phyloP scores from a whole-genome alignment of 2,329 filamentous ascomycete genomes.

The Pseudopithomyces maydicus region DNA sequence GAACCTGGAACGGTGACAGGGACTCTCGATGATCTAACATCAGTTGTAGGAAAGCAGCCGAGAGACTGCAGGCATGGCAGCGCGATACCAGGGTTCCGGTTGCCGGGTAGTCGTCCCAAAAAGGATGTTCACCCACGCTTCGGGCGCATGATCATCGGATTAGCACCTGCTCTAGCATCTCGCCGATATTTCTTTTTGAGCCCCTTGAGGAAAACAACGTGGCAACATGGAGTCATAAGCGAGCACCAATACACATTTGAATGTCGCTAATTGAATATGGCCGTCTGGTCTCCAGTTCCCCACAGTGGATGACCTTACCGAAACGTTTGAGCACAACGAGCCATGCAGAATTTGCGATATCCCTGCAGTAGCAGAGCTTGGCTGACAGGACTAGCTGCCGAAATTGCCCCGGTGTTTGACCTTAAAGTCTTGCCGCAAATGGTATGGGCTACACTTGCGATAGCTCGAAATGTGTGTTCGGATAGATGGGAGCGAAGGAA shows the following conservation, averaged over 20 bases:
- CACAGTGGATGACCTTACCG: neutral
- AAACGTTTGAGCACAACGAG: neutral
- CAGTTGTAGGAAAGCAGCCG: too few relatives aligned
- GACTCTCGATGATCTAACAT: neutral
- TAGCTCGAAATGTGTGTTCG: neutral
- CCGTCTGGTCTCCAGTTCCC: neutral
- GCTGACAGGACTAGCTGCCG: neutral
- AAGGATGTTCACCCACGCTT: too few relatives aligned
- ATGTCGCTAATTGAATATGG: neutral
- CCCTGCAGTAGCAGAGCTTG: neutral
- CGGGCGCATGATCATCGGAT: too few relatives aligned
- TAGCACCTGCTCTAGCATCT: too few relatives aligned
- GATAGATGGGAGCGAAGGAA: neutral
- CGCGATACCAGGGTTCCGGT: neutral
- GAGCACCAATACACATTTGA: neutral
- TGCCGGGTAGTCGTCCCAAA: too few relatives aligned
- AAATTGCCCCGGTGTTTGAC: neutral
- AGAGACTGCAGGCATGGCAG: too few relatives aligned
- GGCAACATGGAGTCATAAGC: neutral
- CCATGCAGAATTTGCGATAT: constrained; percentile 1
- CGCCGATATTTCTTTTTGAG: too few relatives aligned
- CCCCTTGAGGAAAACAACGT: neutral
- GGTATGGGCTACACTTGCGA: neutral
- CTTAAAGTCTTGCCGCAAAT: neutral
- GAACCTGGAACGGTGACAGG: neutral